These are phyloP conservation scores for Serpula lacrymans DNA, from an alignment of 768 basidiomycete genomes.

Conservation along the genomic window DNA sequence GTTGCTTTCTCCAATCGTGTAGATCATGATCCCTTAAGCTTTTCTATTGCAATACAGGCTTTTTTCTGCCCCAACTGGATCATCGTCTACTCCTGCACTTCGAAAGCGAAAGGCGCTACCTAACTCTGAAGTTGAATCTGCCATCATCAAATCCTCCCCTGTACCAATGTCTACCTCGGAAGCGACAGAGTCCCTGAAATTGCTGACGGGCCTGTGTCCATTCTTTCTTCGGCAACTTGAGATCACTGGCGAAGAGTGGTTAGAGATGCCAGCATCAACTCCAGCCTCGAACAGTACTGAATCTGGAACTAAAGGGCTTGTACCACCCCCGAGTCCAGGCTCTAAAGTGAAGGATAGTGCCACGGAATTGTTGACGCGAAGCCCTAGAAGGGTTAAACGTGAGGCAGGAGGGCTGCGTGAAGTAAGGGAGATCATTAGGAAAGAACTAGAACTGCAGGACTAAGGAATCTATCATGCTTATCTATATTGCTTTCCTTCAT, in stretches of 20 bases:
- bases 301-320: conserved; percentile 16
- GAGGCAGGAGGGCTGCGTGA: conserved; percentile 74
- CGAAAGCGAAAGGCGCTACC: conserved; percentile 75
- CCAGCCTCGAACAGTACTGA: conserved; percentile 15
- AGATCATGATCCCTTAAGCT: background rate
- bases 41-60: conserved; percentile 41
- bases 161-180: conserved; percentile 77
- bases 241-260: conserved; percentile 54
- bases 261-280: conserved; percentile 42
- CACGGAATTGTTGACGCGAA: conserved; percentile 59
- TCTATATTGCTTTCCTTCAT: conserved; percentile 16
- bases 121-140: conserved; percentile 58
- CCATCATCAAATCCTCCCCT: conserved; percentile 76
- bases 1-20: conserved; percentile 19
- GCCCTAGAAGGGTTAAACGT: conserved; percentile 67
- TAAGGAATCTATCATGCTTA: conserved; percentile 16
- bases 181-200: conserved; percentile 67
- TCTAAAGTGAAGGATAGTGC: conserved; percentile 54
- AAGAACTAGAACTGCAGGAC: conserved; percentile 72
- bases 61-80: conserved; percentile 61
- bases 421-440: conserved; percentile 77
- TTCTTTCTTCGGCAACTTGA: conserved; percentile 72
- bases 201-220: conserved; percentile 69
- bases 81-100: conserved; percentile 48
- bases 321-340: conserved; percentile 48